phyloP scores from a whole-genome alignment of 2,329 filamentous ascomycete species.

The Ophiobolus disseminans region DNA sequence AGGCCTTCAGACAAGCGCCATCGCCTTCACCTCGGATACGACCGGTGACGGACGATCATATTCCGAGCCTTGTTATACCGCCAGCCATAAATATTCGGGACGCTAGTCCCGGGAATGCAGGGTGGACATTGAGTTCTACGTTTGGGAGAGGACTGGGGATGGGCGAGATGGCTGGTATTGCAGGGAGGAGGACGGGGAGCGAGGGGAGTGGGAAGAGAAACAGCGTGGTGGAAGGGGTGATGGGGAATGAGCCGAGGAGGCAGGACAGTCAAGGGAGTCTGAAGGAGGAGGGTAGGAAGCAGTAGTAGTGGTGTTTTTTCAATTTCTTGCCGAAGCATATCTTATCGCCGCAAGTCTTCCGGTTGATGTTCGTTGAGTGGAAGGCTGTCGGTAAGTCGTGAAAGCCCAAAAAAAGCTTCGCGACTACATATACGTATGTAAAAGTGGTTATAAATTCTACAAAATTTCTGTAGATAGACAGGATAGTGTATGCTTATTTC shows the following conservation, averaged over 20 bases:
- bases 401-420: too few relatives aligned
- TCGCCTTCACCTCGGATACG: slow-evolving; percentile 50
- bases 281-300: slow-evolving; percentile 7
- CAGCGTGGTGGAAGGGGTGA: slow-evolving; percentile 27
- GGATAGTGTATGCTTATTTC: too few relatives aligned
- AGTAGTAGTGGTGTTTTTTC: neutral
- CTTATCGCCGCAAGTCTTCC: too few relatives aligned
- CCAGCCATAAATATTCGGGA: slow-evolving; percentile 48
- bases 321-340: too few relatives aligned
- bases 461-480: too few relatives aligned
- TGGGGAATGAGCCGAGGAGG: slow-evolving; percentile 28
- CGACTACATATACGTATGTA: too few relatives aligned
- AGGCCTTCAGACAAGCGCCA: slow-evolving; percentile 42
- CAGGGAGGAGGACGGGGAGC: slow-evolving; percentile 40
- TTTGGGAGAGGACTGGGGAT: slow-evolving; percentile 19
- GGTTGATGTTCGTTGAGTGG: too few relatives aligned
- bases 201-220: slow-evolving; percentile 35
- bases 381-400: too few relatives aligned
- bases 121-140: slow-evolving; percentile 34
- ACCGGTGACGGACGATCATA: slow-evolving; percentile 47
- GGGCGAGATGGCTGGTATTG: slow-evolving; percentile 26
- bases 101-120: slow-evolving; percentile 40
- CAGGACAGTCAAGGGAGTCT: slow-evolving; percentile 37
- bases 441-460: too few relatives aligned
- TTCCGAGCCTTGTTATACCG: slow-evolving; percentile 53